A percentile compares a stretch with the other conserved stretches of the same genome.
These are phyloP conservation scores for Boletus subparvulus DNA, from an alignment of 768 basidiomycete genomes.

Conservation along the genomic window DNA sequence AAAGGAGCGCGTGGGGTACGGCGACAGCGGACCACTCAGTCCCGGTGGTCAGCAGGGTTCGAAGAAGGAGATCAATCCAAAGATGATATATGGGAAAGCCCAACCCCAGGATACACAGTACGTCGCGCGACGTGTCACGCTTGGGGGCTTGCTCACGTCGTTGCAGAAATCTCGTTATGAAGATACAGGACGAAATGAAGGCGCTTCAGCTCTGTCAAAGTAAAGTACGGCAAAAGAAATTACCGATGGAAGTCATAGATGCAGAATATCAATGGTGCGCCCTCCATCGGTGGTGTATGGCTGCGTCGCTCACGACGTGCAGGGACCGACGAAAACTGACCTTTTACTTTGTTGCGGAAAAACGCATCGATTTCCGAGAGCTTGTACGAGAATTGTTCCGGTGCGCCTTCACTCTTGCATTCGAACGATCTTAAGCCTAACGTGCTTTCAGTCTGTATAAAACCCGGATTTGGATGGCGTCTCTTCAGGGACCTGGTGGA, in stretches of 20 bases:
- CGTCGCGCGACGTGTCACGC: constrained; percentile 18
- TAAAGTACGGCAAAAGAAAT: constrained; percentile 89
- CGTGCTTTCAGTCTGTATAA: constrained; percentile 70
- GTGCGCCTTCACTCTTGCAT: constrained; percentile 34
- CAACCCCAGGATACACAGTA: constrained; percentile 78
- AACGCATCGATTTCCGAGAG: constrained; percentile 94
- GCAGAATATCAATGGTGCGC: constrained; percentile 97
- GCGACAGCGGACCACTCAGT: constrained; percentile 46
- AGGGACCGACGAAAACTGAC: constrained; percentile 98
- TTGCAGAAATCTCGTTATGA: constrained; percentile 67
- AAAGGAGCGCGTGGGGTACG: constrained; percentile 51
- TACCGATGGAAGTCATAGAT: constrained; percentile 98
- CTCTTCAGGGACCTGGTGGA: constrained; percentile 54
- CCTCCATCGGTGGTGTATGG: constrained; percentile 1
- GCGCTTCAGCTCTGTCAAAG: constrained; percentile 88
- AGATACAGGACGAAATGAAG: constrained; percentile 88
- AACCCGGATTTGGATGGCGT: constrained; percentile 95
- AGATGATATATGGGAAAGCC: constrained; percentile 93
- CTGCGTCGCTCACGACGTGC: constrained; percentile 2
- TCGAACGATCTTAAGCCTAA: constrained; percentile 8
- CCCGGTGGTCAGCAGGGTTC: constrained; percentile 45
- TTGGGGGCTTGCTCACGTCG: constrained; percentile 5
- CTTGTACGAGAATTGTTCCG: constrained; percentile 93
- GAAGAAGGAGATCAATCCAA: constrained; percentile 95
- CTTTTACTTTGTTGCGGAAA: constrained; percentile 96